phyloP scores from a whole-genome alignment of 2,329 filamentous ascomycete genomes.

The Bimuria novae-zelandiae region DNA sequence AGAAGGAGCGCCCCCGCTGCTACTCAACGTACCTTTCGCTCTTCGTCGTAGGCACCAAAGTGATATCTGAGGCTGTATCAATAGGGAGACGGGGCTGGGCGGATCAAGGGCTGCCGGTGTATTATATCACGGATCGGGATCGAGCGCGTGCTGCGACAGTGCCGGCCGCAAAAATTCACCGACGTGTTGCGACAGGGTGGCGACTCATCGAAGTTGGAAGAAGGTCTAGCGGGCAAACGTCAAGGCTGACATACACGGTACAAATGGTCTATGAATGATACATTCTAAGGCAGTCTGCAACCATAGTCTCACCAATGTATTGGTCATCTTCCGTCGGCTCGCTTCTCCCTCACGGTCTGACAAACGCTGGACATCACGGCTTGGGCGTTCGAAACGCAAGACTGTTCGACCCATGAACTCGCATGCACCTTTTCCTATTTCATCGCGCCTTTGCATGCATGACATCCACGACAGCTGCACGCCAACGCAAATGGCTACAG shows the following conservation, averaged over 20 bases:
- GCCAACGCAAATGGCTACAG: constrained; percentile 2
- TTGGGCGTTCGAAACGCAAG: constrained; percentile 19
- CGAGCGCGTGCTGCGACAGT: constrained; percentile 26
- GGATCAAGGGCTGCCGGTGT: constrained; percentile 18
- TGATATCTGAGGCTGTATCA: constrained; percentile 5
- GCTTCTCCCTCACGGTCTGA: no score
- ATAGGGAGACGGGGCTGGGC: constrained; percentile 7
- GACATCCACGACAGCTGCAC: constrained; percentile 21
- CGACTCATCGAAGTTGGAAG: constrained; percentile 39
- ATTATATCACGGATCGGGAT: constrained; percentile 30
- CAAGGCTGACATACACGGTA: constrained; percentile 31
- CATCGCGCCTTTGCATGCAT: constrained; percentile 24
- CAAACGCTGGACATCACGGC: constrained; percentile 22
- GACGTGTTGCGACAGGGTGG: constrained; percentile 28
- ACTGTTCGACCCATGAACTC: constrained; percentile 10
- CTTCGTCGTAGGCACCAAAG: not conserved
- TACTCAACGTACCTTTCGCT: constrained; percentile 26
- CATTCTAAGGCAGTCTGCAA: no score
- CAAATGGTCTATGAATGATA: no score
- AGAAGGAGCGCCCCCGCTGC: constrained; percentile 30
- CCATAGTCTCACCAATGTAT: no score
- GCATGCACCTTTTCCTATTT: constrained; percentile 21
- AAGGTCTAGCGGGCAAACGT: constrained; percentile 10
- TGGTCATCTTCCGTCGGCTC: no score
- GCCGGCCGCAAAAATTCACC: constrained; percentile 39